Base-by-base conservation (phyloP, 176 grass and related monocot genomes). In the Hsuehochloa calcarea region DNA sequence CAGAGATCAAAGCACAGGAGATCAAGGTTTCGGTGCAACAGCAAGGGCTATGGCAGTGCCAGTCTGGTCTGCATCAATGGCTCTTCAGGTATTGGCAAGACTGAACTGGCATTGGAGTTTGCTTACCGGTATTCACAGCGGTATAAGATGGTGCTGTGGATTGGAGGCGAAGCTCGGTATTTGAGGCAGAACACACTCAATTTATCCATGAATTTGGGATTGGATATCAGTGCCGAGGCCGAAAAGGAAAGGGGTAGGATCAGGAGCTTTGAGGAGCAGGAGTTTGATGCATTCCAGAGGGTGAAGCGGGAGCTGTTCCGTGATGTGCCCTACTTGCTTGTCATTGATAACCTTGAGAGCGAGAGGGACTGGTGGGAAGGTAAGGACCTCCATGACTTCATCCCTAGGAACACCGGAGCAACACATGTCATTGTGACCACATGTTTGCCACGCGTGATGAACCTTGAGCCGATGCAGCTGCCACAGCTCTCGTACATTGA, bases 361-460 rank as follows among this genome's bases (percentile, higher is more conserved):
- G 97, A 99, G 86, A 94, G 82, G 72, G 97, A 99, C 45, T 99
- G 97, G 97, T 99, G 97, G 97, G 97, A 99, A 82, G 97, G 97
- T 15, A 99, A 96, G 81, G 91, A 99, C 63, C 93, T 99, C 61
- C 92, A 99, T 88, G 97, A 96, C 88, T 90, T 99, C 63, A 96
- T 99, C 64, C 91, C 97, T 19, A 88, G 97, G 79, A 99, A 96
- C 62, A 96, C 93, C 2, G 97, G 97, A 8, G 88, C 97, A 15
- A 96, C 91, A 0, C 90, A 99, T 83, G 86, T 99, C 41, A 87
- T 99, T 62, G 11, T 99, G 43, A 99, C 97, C 10, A 96, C 93
- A 5, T 70, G 88, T 25, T 89, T 99, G 29, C 65, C 90, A 50
- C 91, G 90, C 3, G 93, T 96, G 51, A 95, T 96, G 84, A 99